Evolutionary conservation across 495 filamentous ascomycete genomes (phyloP), one percentile per base, ranked within the genome.

Genomic region (Barbatosphaeria neglecta): DNA sequence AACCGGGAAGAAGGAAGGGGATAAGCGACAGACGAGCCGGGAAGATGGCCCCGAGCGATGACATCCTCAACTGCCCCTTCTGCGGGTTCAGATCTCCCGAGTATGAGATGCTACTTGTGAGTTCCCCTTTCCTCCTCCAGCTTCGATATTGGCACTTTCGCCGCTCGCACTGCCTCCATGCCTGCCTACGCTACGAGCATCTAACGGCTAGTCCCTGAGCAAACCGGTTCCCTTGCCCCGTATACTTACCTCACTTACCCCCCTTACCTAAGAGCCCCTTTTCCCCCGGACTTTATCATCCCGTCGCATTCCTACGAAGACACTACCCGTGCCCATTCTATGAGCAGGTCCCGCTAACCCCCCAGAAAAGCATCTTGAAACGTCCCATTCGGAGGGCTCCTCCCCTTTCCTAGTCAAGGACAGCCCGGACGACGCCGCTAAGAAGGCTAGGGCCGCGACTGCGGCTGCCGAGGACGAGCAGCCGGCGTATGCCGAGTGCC

Each of bases 401-500:
- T 73, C 74, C n/a, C 71, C 76, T 10, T 81, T 77, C 51, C 51
- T 65, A 27, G 58, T 65, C 11, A 51, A 59, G 44, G 61, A 66
- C 48, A 53, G 65, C 43, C 22, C 40, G 25, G 47, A 18, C 24
- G 45, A 39, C 19, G 41, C 52, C 38, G 47, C 46, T 19, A 56
- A 18, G 39, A 37, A 43, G 47, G 44, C 37, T 55, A 33, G 48
- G 45, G 25, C 44, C 22, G 44, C 49, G 38, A 49, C 49, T 39
- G 47, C 43, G 22, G 8, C 41, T 31, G 25, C 16, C 13, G 33
- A 49, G 27, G 52, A 57, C 27, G 55, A 61, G 7, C 63, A 75
- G 22, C 46, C 61, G 18, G 53, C 69, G 7, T 88, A 81, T 52
- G 68, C 80, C 37, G 69, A 80, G 41, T 95, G 90, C 52, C 78